Evolutionary conservation across 1,284 basidiomycete genomes (phyloP).

Genomic region (Austroboletus rostrupii): DNA sequence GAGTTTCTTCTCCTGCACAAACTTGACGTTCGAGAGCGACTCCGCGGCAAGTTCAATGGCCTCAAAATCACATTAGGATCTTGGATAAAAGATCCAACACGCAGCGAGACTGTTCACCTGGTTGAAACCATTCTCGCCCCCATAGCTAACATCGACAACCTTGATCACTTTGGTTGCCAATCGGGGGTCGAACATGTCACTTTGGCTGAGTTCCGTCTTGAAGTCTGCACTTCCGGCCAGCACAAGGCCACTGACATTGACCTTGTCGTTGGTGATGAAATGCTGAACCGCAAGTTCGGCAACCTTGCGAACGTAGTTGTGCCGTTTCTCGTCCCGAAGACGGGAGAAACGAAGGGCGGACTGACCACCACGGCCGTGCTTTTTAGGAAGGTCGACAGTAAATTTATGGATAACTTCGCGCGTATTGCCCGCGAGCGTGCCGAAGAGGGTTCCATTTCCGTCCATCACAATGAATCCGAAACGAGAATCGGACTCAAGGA

Average conservation of each 20-base stretch:
- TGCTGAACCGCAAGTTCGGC: conserved; percentile 96
- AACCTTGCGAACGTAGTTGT: conserved; percentile 99
- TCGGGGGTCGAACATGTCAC: conserved; percentile 93
- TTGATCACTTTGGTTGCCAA: conserved; percentile 91
- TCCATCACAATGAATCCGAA: conserved; percentile 99
- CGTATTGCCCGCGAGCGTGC: conserved; percentile 94
- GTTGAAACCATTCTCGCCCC: conserved; percentile 99
- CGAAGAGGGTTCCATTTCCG: conserved; percentile 95
- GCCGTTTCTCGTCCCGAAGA: conserved; percentile 97
- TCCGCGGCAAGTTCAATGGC: conserved; percentile 97
- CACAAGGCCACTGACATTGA: conserved; percentile 97
- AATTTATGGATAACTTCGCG: conserved; percentile 98
- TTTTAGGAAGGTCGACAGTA: conserved; percentile 98
- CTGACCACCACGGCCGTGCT: conserved; percentile 99
- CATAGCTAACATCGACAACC: conserved; percentile 97
- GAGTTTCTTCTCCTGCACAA: conserved; percentile 97
- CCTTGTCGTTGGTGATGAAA: conserved; percentile 97
- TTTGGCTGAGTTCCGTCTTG: conserved; percentile 96
- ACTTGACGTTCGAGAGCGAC: conserved; percentile 96
- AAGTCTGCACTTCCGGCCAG: conserved; percentile 98
- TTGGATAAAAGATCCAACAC: background rate
- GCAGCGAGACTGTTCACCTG: conserved; percentile 50
- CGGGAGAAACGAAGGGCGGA: conserved; percentile 99
- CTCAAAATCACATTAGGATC: conserved; percentile 38
- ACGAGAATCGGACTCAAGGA: conserved; percentile 95